Base-by-base conservation (phyloP, 2,329 filamentous ascomycete genomes). In the Endoconidiophora laricicola region DNA sequence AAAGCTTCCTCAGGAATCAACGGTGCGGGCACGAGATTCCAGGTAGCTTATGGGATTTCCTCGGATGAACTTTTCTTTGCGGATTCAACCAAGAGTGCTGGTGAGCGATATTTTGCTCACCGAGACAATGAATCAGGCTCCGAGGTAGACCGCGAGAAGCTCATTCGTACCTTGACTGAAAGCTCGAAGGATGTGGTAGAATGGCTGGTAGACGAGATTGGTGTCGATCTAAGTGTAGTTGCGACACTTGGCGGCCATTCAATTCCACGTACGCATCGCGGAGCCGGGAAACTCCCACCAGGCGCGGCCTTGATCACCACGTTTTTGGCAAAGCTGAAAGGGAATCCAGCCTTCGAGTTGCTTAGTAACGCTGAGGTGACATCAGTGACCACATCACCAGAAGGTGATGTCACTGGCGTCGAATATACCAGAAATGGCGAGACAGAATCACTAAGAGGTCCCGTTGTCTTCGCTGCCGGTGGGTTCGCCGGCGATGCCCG, bases 1-100 rank as follows among this genome's bases (percentile, higher is more conserved):
- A 81, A 81, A 61, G 78, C 78, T 0, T 81, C 77, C 0, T 80
- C 76, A 0, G 78, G 77, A 0, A 81, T 81, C 60, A 81, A 79
- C 55, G 78, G 75, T 5, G 75, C 75, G 0, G 69, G 69, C 0
- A 81, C 78, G 0, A 66, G 65, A 3, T 79, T 73, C 54, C 78
- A 82, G 58, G 60, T 61, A 9, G 61, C 58, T 2, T 48, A 58
- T 39, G 58, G 63, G n/a, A 57, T 65, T 41, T 55, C 60, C 41
- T 58, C 62, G 1, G 51, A 49, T 18, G 22, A 38, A 4, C 56
- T 62, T 0, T 80, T 79, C 56, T 72, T 69, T 55, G 59, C 65
- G 23, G 77, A 81, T 60, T 79, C 78, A 0, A 56, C 77, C 6
- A 65, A 62, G 20, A 81, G 77, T 0, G 78, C 73, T 0, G 78